Percentiles rank a stretch among this genome's conserved stretches.
Conservation (phyloP, 1,284 basidiomycete genomes). For the Pseudozyma tsukubaensis region DNA sequence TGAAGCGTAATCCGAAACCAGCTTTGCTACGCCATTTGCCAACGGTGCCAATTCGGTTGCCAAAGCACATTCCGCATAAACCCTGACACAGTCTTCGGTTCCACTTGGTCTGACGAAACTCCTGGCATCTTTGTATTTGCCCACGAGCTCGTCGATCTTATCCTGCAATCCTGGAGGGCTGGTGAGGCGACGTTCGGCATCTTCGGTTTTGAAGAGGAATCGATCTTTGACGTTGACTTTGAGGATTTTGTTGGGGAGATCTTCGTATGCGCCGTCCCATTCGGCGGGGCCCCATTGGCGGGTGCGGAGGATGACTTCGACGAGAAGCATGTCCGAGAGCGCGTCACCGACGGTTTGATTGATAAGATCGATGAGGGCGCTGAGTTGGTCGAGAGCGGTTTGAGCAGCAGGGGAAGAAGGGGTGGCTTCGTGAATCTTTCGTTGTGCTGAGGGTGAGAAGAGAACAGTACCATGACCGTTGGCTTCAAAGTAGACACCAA, state of each 20-base stretch:
- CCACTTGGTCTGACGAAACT: constrained; percentile 96
- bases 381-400: constrained; percentile 72
- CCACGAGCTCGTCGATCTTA: constrained; percentile 86
- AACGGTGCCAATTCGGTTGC: constrained; percentile 77
- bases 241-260: constrained; percentile 94
- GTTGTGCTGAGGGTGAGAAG: constrained; percentile 75
- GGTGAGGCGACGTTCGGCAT: constrained; percentile 89
- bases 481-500: constrained; percentile 99
- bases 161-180: constrained; percentile 83
- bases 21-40: constrained; percentile 57
- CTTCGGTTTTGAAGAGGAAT: constrained; percentile 86
- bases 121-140: constrained; percentile 84
- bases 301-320: constrained; percentile 90
- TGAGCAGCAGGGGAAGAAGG: constrained; percentile 82
- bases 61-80: constrained; percentile 91
- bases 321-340: constrained; percentile 93
- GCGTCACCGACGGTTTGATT: constrained; percentile 99
- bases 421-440: constrained; percentile 74
- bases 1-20: constrained; percentile 51
- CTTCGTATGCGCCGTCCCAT: constrained; percentile 94
- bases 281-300: constrained; percentile 73
- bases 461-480: constrained; percentile 98
- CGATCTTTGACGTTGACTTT: constrained; percentile 91
- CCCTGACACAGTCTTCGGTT: constrained; percentile 97
- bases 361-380: constrained; percentile 81